Base-by-base conservation (phyloP, 2,329 filamentous ascomycete species). In the Epichloe gansuensis region DNA sequence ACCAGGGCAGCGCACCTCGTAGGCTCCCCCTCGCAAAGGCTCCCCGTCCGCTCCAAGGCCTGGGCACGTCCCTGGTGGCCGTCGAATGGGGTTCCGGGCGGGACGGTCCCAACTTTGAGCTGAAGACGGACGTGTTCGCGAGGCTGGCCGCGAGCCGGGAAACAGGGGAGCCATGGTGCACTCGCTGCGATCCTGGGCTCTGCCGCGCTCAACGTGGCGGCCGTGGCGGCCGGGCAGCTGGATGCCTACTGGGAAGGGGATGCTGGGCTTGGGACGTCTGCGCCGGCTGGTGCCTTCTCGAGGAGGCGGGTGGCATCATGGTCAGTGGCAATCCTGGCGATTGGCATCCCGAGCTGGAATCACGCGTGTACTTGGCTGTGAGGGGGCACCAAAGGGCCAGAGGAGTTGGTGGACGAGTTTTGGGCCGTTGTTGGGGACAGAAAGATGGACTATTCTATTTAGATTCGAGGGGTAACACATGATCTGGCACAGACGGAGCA, bases 211-310 rank as follows among this genome's bases (percentile, higher is more conserved):
- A 91, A 91, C 65, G 67, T 91, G 17, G 88, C 85, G 53, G 77
- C 75, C 41, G 83, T 88, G 3, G 87, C 87, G 3, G 78, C 80
- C 9, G 87, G 87, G 0, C 76, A 82, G 65, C 60, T 88, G 28
- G 87, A 91, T 64, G 61, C 81, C 23, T 91, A 88, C 65, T 91
- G 87, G 87, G 87, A 91, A 91, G 69, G 86, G 84, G 88, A 0
- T 89, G 85, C 67, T 91, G 86, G 79, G 85, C 86, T 2, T 91
- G 87, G 87, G 87, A 91, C 65, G 87, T 91, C 2, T 88, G 85
- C 63, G 88, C 88, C 5, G 87, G 83, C 0, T 91, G 86, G 87
- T 81, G 83, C 54, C 83, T 91, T 55, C 70, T 91, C 28, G 70
- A 72, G 34, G 87, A 91, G 71, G 85, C 86, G 0, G 88, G 87